Base-by-base conservation (phyloP, 2,329 filamentous ascomycete species). In the Passalora sequoiae region DNA sequence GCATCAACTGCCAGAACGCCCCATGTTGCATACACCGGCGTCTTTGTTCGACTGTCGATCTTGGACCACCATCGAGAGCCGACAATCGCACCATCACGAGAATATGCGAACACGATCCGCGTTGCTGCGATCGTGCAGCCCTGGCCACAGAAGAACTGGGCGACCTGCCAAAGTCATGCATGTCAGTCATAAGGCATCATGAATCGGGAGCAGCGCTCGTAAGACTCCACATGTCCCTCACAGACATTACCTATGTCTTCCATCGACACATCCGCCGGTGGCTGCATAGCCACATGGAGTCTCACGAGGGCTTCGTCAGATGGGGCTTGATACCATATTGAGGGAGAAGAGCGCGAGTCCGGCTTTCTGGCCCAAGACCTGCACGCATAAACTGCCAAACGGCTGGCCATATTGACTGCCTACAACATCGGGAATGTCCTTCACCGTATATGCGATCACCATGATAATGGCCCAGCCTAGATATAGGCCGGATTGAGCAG, bases 311-410 rank as follows among this genome's bases (percentile, higher is more conserved):
- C n/a, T n/a, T n/a, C n/a, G n/a, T n/a, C n/a, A n/a, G n/a, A n/a
- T n/a, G n/a, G n/a, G n/a, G n/a, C n/a, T n/a, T n/a, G n/a, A n/a
- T n/a, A 64, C 46, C 29, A 61, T 62, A 41, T 56, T 62, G 27
- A 63, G 48, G 13, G 47, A 47, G 30, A 63, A 61, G 48, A 63
- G 56, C 6, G 58, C 60, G 13, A 63, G 51, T n/a, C 64, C 46
- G 53, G 55, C 45, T 28, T 55, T 38, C 40, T 49, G 37, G 50
- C 59, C 59, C 10, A 63, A 47, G 10, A 63, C 60, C 46, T 63
- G 61, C 5, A 62, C 44, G 32, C 60, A 62, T 6, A 62, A 33
- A 13, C 53, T 57, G 2, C 57, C 61, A 21, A 62, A 60, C 4
- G 60, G 61, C 36, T 63, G 60, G 4, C 61, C 61, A 28, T 61